Conservation (phyloP, 495 filamentous ascomycete genomes). For the Choiromyces venosus region DNA sequence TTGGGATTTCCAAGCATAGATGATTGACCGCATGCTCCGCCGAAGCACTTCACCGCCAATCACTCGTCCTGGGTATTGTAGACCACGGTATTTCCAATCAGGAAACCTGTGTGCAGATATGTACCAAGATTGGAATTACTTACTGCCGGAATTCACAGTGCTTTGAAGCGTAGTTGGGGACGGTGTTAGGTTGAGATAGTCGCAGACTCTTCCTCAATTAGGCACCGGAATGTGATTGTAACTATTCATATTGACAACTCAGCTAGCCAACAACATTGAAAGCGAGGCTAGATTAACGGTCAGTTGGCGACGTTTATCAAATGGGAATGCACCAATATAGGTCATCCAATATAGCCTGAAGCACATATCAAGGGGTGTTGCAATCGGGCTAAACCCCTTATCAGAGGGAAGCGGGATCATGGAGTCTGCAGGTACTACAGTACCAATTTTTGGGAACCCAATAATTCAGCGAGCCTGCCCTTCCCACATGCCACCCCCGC, state of each 20-base stretch:
- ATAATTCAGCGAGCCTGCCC: not conserved
- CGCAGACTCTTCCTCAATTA: not conserved
- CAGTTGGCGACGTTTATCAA: not conserved
- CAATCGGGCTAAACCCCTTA: not conserved
- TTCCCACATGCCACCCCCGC: not conserved
- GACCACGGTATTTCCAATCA: not conserved
- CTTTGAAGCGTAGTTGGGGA: not conserved
- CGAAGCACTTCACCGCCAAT: not conserved
- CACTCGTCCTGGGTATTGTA: not conserved
- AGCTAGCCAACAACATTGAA: not conserved
- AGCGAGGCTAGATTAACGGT: too few species aligned
- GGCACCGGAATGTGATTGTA: not conserved
- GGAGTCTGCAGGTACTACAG: not conserved
- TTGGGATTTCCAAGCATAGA: not conserved
- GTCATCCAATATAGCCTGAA: not conserved
- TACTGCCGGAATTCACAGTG: not conserved
- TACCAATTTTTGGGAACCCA: not conserved
- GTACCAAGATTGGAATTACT: too few species aligned
- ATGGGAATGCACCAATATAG: not conserved
- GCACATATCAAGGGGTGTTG: not conserved
- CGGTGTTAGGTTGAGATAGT: not conserved
- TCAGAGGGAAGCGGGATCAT: not conserved
- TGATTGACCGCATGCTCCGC: not conserved
- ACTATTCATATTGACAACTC: not conserved
- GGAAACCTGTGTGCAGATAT: not conserved